Evolutionary conservation across 257 asterid genomes (phyloP), one percentile per base, ranked within the genome.

Genomic region (Solanum arcanum): DNA sequence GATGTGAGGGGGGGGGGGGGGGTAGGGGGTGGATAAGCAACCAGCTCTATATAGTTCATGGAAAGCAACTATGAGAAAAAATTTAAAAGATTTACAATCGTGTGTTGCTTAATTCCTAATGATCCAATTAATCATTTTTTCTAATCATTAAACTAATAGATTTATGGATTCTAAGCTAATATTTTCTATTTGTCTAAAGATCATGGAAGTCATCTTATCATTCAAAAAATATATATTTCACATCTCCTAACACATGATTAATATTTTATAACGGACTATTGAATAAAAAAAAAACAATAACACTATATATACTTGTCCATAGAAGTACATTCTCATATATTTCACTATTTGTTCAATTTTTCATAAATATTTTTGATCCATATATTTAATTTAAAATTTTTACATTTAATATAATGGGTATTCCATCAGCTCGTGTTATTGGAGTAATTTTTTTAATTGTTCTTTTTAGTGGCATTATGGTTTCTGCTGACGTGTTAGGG

Each of bases 91-190:
- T 1, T 69, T 14, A 31, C 42, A 70, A 70, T 7, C 42, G 42
- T 70, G 77, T 23, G 5, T 70, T 29, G 42, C 42, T 15, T 35
- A 18, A 73, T 73, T 37, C 42, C 47, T 73, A 16, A 73, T 35
- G 29, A 73, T 33, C 14, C 14, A 7, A 33, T 33, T 33, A 33
- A 91, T 8, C 95, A 23, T 66, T 13, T 27, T 27, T 15, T 66
- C 9, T 5, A 25, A 27, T 66, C 35, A 66, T n/a, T 41, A 21
- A 37, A 74, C 5, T 37, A 72, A 72, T 72, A 15, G 15, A 72
- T 72, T 72, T 16, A 31, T 18, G 27, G 2, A 69, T 29, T 23
- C 15, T 64, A n/a, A 62, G 59, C 59, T 14, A 2, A 47, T 64
- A 23, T 37, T 37, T 37, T 37, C 39, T 37, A 5, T 37, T 37